phyloP scores from a whole-genome alignment of 164 flowering plant species.

The Macadamia tetraphylla region DNA sequence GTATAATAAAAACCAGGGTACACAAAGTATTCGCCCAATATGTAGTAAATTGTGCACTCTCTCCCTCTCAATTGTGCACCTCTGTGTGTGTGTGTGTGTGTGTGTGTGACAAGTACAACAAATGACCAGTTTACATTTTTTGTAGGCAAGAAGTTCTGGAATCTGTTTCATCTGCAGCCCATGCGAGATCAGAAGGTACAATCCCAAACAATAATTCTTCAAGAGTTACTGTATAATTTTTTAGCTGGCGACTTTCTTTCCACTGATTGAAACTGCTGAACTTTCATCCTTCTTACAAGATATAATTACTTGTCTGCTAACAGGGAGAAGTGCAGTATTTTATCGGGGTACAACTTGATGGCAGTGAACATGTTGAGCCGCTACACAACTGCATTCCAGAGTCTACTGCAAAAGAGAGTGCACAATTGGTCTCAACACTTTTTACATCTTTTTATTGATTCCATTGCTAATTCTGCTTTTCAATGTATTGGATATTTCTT shows the following conservation, averaged over 20 bases:
- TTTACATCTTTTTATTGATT: neutral
- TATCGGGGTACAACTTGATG: slow-evolving; percentile 97
- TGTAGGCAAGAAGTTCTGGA: slow-evolving; percentile 98
- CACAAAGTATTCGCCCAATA: neutral
- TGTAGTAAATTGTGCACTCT: neutral
- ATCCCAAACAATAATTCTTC: neutral
- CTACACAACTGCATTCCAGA: slow-evolving; percentile 77
- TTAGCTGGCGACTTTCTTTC: neutral
- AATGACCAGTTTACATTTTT: neutral
- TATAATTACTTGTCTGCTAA: slow-evolving; percentile 7
- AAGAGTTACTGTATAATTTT: neutral
- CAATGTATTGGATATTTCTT: neutral
- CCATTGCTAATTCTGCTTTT: neutral
- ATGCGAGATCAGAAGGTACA: slow-evolving; percentile 98
- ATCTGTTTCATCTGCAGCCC: slow-evolving; percentile 94
- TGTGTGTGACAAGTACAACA: neutral
- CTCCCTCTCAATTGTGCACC: no score
- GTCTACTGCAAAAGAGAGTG: slow-evolving; percentile 54
- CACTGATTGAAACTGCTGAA: neutral
- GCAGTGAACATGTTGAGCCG: slow-evolving; percentile 92
- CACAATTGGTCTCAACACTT: slow-evolving; percentile 45
- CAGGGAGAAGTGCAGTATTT: slow-evolving; percentile 99
- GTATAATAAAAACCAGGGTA: neutral
- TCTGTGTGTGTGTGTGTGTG: neutral
- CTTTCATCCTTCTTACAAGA: neutral